These are phyloP conservation scores for Saraca asoca DNA, from an alignment of 331 rosid genomes.

Conservation along the genomic window DNA sequence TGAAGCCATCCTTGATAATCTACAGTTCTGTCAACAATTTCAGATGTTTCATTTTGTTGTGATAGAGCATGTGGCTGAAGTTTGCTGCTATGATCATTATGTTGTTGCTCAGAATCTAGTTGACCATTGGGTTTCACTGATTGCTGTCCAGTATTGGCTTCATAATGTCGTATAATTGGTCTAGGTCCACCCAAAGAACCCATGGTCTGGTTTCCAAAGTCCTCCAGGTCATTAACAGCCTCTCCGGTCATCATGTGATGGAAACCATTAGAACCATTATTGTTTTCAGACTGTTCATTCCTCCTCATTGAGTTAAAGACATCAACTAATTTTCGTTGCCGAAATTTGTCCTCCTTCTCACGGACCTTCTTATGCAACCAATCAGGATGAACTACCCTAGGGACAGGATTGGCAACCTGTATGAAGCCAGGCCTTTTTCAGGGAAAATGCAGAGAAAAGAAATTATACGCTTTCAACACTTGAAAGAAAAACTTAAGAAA, in stretches of 20 bases:
- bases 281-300: slow-evolving; percentile 45
- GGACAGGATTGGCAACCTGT: slow-evolving; percentile 93
- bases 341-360: slow-evolving; percentile 93
- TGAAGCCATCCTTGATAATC: slow-evolving; percentile 98
- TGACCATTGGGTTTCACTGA: slow-evolving; percentile 35
- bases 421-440: slow-evolving; percentile 36
- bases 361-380: slow-evolving; percentile 97
- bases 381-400: slow-evolving; percentile 95
- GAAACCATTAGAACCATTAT: slow-evolving; percentile 39
- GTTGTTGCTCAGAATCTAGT: slow-evolving; percentile 40
- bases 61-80: slow-evolving; percentile 37
- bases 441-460: slow-evolving; percentile 25
- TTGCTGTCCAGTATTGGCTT: slow-evolving; percentile 48
- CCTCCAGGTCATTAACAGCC: slow-evolving; percentile 73
- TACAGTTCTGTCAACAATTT: slow-evolving; percentile 61
- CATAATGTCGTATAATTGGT: slow-evolving; percentile 73
- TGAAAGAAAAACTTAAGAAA: slow-evolving; percentile 40
- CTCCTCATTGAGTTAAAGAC: slow-evolving; percentile 54
- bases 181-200: slow-evolving; percentile 61
- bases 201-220: slow-evolving; percentile 58
- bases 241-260: slow-evolving; percentile 42
- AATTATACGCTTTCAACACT: slow-evolving; percentile 17
- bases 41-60: slow-evolving; percentile 39
- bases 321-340: slow-evolving; percentile 79
- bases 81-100: slow-evolving; percentile 38